Base-by-base conservation (phyloP, 1,284 basidiomycete genomes). In the Boletus mariae region DNA sequence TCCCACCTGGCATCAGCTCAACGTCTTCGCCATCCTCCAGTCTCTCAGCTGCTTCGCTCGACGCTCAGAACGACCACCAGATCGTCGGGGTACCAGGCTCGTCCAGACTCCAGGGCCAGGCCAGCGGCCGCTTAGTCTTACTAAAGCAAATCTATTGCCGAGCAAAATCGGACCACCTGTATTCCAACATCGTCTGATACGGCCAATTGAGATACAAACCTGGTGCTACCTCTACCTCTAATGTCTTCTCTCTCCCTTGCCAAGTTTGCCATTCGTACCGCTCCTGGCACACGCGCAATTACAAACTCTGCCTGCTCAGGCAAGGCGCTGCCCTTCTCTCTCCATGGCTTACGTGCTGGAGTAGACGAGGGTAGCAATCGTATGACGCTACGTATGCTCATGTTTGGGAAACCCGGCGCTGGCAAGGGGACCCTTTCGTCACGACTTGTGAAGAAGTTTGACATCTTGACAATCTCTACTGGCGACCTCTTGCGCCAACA, bases 401-500 rank as follows among this genome's bases (percentile, higher is more conserved):
- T 91, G 79, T 90, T 91, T 65, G 88, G 89, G 11, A 91, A 91
- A 69, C 88, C 88, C 4, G 88, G 86, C 29, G 80, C 85, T 40
- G 87, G 88, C 47, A 90, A 89, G 71, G 91, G 91, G 31, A 94
- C 91, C 0, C 77, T 93, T 41, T 80, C 87, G 5, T 77, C 79
- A 10, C 77, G 86, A 41, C 77, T 94, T 37, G 82, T 88, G 53
- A 79, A 83, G 60, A 87, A 90, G 69, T 90, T 89, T 63, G 85
- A 88, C 62, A 80, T 93, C 47, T 59, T 85, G 47, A 79, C 84
- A 17, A 71, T 94, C 52, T 92, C 88, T 8, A 89, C 89, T 1
- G 91, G 91, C 10, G 91, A 94, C 68, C 73, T 93, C 47, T 73
- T 94, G 57, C 78, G 91, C 58, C 83, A 87, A 59, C 87, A 94